A percentile compares a stretch with the other conserved stretches of the same genome.
These are phyloP conservation scores for Lichenothelia convexa DNA, from an alignment of 495 filamentous ascomycete genomes.

Conservation along the genomic window DNA sequence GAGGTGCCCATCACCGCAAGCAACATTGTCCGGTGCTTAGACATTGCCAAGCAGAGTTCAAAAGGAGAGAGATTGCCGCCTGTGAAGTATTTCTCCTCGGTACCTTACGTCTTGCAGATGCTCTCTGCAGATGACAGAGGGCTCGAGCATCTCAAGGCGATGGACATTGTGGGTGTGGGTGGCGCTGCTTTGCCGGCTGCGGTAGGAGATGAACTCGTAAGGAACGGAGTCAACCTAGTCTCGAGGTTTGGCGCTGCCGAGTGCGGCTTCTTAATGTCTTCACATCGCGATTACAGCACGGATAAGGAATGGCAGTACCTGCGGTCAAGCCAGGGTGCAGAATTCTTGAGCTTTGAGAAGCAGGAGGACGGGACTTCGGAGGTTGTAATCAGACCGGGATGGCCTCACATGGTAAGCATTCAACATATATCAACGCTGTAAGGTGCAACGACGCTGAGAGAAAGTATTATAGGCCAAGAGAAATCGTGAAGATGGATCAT, in stretches of 20 bases:
- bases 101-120: conserved; percentile 37
- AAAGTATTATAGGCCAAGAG: conserved; percentile 24
- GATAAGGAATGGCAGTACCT: conserved; percentile 57
- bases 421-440: neutral
- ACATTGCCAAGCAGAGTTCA: conserved; percentile 6
- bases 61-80: neutral
- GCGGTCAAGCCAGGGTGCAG: conserved; percentile 22
- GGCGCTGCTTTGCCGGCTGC: conserved; percentile 32
- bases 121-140: conserved; percentile 21
- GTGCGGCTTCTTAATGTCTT: conserved; percentile 36
- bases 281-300: conserved; percentile 27
- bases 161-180: conserved; percentile 39
- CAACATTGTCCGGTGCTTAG: conserved; percentile 26
- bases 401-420: conserved; percentile 36
- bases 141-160: conserved; percentile 21
- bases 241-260: conserved; percentile 40
- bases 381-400: conserved; percentile 36
- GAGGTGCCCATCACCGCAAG: conserved; percentile 28
- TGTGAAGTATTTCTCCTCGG: conserved; percentile 35
- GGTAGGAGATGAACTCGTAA: conserved; percentile 29
- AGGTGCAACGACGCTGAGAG: no score
- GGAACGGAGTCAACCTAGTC: conserved; percentile 29
- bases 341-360: conserved; percentile 33
- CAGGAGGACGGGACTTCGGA: conserved; percentile 36
- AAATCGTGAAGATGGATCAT: conserved; percentile 40